phyloP scores from a whole-genome alignment of 257 asterid genomes.

The Asclepias syriaca region DNA sequence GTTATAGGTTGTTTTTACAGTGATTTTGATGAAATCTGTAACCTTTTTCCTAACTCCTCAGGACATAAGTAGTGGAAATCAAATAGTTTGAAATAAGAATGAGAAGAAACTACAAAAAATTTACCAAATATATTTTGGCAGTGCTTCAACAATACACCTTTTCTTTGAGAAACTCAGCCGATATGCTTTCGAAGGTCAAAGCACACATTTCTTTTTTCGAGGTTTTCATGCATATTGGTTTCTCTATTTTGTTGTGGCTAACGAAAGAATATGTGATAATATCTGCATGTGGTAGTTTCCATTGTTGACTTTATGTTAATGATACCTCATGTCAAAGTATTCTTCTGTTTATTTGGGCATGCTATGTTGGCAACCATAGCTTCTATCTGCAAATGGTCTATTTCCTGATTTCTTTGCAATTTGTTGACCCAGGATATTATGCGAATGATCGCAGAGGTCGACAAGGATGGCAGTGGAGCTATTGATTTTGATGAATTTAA shows the following conservation, averaged over 20 bases:
- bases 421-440: conserved; percentile 58
- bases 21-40: background rate
- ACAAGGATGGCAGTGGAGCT: conserved; percentile 96
- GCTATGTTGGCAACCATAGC: background rate
- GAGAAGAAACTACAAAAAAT: background rate
- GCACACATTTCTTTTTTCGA: background rate
- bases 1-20: background rate
- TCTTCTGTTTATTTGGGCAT: background rate
- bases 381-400: background rate
- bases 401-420: background rate
- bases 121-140: background rate
- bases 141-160: background rate
- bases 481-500: conserved; percentile 83
- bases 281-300: background rate
- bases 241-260: background rate
- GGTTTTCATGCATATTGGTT: background rate
- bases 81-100: background rate
- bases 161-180: background rate
- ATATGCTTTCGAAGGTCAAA: background rate
- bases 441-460: conserved; percentile 90
- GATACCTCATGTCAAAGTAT: background rate
- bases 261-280: background rate
- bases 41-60: background rate
- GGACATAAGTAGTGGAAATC: no score
- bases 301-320: background rate